Base-by-base conservation (phyloP, 371 early-diverging fungal genomes). In the Mucor lusitanicus region DNA sequence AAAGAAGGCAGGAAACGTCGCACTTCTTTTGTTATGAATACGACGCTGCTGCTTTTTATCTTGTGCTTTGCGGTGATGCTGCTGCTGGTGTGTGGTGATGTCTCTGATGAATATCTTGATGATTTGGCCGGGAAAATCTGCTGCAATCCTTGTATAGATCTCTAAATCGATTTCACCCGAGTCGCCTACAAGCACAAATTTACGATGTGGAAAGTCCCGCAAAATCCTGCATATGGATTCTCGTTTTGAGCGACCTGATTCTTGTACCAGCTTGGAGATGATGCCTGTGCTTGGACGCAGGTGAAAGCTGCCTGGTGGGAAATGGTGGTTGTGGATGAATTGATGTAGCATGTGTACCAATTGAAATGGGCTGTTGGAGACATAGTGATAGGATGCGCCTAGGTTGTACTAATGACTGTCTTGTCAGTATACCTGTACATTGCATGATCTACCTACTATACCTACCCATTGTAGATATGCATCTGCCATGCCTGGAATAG, bases 331-430 rank as follows among this genome's bases (percentile, higher is more conserved):
- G 25, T 83, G 80, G 55, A 96, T 84, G 72, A 97, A 97, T 4
- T 76, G 70, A 32, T 86, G 71, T n/a, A 95, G 76, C 71, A 88
- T 83, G 0, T 93, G 91, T 39, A 91, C 85, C 61, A 96, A 76
- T 72, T 96, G 95, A 85, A 92, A 94, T 0, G 96, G 97, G 17
- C 91, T 91, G 69, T 95, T 95, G 61, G 91, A 91, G 8, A 97
- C 96, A 77, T 96, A 97, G 76, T 97, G 97, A 59, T 95, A 86
- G 7, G 88, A 86, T 8, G 87, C 90, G 9, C 91, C 91, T 63
- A 80, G 77, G 1, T 82, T 67, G 74, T 88, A 88, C 87, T 69
- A 37, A 8, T 30, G 1, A 5, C 54, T 19, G 6, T 30, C n/a
- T n/a, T 37, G 12, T 33, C 28, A 19, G 39, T 13, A n/a, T n/a